Evolutionary conservation across 768 basidiomycete genomes (phyloP), one percentile per base, ranked within the genome.

Genomic region (Trametes elegans): DNA sequence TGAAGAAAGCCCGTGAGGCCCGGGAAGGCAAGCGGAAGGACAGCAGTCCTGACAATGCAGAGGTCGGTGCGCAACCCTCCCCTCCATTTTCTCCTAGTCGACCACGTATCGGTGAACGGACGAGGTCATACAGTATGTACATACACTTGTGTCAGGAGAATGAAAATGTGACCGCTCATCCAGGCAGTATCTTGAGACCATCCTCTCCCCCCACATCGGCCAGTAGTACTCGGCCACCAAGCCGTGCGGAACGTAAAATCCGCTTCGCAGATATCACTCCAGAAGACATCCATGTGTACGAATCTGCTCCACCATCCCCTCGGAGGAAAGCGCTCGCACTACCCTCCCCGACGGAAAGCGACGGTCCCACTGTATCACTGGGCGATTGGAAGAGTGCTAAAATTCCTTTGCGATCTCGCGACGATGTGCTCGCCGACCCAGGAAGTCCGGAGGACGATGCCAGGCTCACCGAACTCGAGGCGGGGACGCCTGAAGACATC

Each of bases 401-500:
- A 11, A 21, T 38, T 24, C 26, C 45, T 10, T 14, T 23, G 10
- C 35, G 43, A 41, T 36, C 29, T n/a, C 31, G n/a, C 23, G 24
- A 52, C 43, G 50, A 48, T 28, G 29, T 6, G 9, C 29, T 21
- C 1, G 21, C 51, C 49, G 36, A 36, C 8, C 5, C n/a, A 6
- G 18, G 11, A 31, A 26, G 5, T 19, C 39, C 24, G 24, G 34
- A 49, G 11, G 19, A 16, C 13, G 41, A 16, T 13, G 28, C 34
- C 13, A 44, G 44, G 34, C 31, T 46, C 16, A 31, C 21, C 11
- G 49, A 40, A 21, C 39, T 74, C 3, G 82, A 83, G 60, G 87
- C 88, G 64, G 90, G 89, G 6, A 85, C 87, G 0, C 83, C 93
- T 3, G 91, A 93, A 66, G 80, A 88, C 64, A 94, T 96, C 53